Evolutionary conservation across 768 basidiomycete genomes (phyloP), one percentile per base, ranked within the genome.

Genomic region (Russula emetica): DNA sequence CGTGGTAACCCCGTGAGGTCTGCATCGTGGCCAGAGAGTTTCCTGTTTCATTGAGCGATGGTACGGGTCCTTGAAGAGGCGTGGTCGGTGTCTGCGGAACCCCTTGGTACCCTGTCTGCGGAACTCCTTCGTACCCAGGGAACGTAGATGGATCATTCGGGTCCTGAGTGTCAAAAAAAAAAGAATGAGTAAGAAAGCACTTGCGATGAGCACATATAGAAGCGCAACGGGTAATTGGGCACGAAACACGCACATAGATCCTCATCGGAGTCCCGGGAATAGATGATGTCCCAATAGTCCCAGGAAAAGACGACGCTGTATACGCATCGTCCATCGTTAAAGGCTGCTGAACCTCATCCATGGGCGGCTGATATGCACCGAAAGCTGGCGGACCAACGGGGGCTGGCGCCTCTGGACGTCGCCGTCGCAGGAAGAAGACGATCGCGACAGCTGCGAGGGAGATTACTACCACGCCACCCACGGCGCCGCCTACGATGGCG

Each of bases 121-220:
- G n/a, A 53, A 1, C 5, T 20, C 20, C 52, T 53, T 34, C n/a
- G 30, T 53, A 11, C 52, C 58, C 58, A 0, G 63, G 58, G 53
- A 10, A 64, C 14, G 63, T 64, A 16, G 38, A 42, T 11, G 63
- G 53, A 1, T 64, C 63, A 40, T 32, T 49, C 38, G 63, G 63
- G 47, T 64, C 36, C 63, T 64, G 45, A 0, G 10, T 40, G 16
- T 40, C 38, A 16, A 40, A 40, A 40, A 10, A n/a, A 36, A 36
- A 36, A 36, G 13, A 2, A 13, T 36, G 38, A 16, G 26, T n/a
- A 40, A 26, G 9, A 11, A 40, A 11, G 24, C 1, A 3, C 10
- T 26, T 9, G 10, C 7, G 30, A 22, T 13, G 6, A n/a, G 13
- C 36, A 32, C 9, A 30, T n/a, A n/a, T 14, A 13, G 0, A 38